A percentile compares a stretch with the other conserved stretches of the same genome.
phyloP scores from a whole-genome alignment of 805 yeast genomes.

The Vanderwaltozyma verrucispora region DNA sequence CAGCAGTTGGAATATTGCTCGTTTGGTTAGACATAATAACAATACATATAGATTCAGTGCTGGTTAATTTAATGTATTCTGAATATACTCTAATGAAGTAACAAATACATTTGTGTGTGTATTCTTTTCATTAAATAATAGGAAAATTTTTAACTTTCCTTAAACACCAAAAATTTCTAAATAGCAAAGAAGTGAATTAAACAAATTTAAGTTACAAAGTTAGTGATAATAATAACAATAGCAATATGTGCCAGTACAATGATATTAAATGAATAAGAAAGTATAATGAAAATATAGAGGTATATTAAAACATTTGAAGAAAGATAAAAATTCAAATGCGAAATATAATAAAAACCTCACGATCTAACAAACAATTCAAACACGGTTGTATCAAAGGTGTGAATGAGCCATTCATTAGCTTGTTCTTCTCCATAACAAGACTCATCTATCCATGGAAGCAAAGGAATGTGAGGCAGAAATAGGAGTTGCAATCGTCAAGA shows the following conservation, averaged over 20 bases:
- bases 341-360: constrained; percentile 1
- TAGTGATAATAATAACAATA: no score
- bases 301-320: background rate
- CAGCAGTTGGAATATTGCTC: constrained; percentile 8
- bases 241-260: background rate
- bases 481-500: no score
- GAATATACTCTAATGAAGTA: no score
- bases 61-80: no score
- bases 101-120: no score
- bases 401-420: constrained; percentile 33
- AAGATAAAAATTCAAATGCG: background rate
- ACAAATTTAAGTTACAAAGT: no score
- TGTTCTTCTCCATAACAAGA: constrained; percentile 53
- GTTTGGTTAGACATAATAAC: no score
- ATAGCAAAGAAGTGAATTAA: no score
- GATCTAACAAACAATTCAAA: background rate
- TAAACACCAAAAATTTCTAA: no score
- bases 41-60: no score
- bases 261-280: background rate
- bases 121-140: no score
- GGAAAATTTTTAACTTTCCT: no score
- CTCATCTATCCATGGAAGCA: constrained; percentile 42
- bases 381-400: constrained; percentile 38
- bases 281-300: background rate
- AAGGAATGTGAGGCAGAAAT: constrained; percentile 50